Base-by-base conservation (phyloP, 73 alveolate species). In the Blepharisma stoltei region DNA sequence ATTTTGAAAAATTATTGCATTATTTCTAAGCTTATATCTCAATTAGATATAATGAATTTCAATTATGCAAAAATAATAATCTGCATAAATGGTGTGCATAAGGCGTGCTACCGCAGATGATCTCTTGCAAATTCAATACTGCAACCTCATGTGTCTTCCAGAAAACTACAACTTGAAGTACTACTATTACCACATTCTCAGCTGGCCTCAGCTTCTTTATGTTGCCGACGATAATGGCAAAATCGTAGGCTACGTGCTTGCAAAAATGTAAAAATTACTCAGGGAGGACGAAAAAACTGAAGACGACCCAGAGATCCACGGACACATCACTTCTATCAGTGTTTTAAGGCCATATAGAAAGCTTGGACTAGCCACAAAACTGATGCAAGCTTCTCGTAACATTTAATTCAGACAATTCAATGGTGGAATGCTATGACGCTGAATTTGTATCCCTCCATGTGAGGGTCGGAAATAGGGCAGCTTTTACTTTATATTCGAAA, bases 171-270 rank as follows among this genome's bases (percentile, higher is more conserved):
- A 94, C 77, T 71, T 88, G 85, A 95, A 95, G 83, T 94, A 94
- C 81, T 95, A 95, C 76, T 80, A 94, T 76, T 95, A 95, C 76
- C 99, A 95, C 70, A 93, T 88, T 11, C 86, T 95, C 55, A 83
- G 94, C 68, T 95, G 99, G 99, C 97, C 98, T 68, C 85, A 90
- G 71, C 87, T 95, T 14, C 94, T 94, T 11, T 91, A 92, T 53
- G 97, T 95, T 3, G 98, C 99, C n/a, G 98, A 93, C 70, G 90
- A 87, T 25, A 81, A 97, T 93, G 82, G 98, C 94, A 25, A 90
- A 91, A 76, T 97, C 86, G 81, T 90, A 84, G 93, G 99, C 89
- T 54, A 86, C 78, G 93, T 86, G 18, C 54, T 86, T 67, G 93
- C 93, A 2, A 86, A 86, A 69, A 75, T 83, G 85, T 83, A 89